phyloP scores from a whole-genome alignment of 192 early-diverging fungal species.

The Coemansia asiatica region DNA sequence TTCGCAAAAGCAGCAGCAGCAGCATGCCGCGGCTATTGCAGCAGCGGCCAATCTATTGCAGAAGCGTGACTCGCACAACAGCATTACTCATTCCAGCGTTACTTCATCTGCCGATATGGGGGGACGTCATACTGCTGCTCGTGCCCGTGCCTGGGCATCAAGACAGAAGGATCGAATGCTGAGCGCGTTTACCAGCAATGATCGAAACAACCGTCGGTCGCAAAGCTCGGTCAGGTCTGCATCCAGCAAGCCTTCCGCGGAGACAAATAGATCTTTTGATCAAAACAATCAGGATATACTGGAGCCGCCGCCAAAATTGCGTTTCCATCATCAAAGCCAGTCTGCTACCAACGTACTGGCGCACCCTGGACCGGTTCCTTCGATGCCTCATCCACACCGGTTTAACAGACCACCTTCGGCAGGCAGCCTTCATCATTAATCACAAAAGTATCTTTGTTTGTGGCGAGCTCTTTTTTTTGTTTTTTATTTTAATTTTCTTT shows the following conservation, averaged over 20 bases:
- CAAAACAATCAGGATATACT: background rate
- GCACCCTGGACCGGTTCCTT: background rate
- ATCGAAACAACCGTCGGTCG: slow-evolving; percentile 14
- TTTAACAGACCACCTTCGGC: slow-evolving; percentile 11
- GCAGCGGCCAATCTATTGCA: slow-evolving; percentile 2
- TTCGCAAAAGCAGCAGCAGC: background rate
- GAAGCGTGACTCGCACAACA: slow-evolving; percentile 27
- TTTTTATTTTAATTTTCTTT: background rate
- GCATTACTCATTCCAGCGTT: background rate
- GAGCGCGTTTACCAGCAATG: slow-evolving; percentile 27
- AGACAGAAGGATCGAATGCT: slow-evolving; percentile 41
- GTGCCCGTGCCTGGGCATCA: slow-evolving; percentile 48
- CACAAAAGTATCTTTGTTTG: background rate
- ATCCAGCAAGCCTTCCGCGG: slow-evolving; percentile 14
- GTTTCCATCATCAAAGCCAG: slow-evolving; percentile 40
- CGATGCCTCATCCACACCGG: background rate
- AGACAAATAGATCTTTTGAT: slow-evolving; percentile 9
- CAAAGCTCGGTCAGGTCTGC: slow-evolving; percentile 9
- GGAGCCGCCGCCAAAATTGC: slow-evolving; percentile 24
- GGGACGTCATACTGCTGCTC: slow-evolving; percentile 45
- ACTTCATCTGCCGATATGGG: slow-evolving; percentile 19
- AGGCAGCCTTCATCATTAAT: slow-evolving; percentile 7
- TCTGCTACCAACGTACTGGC: slow-evolving; percentile 26
- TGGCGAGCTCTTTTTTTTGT: background rate
- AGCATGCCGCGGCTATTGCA: background rate